These are phyloP conservation scores for Pleurotus pulmonarius DNA, from an alignment of 768 basidiomycete genomes.

Conservation along the genomic window DNA sequence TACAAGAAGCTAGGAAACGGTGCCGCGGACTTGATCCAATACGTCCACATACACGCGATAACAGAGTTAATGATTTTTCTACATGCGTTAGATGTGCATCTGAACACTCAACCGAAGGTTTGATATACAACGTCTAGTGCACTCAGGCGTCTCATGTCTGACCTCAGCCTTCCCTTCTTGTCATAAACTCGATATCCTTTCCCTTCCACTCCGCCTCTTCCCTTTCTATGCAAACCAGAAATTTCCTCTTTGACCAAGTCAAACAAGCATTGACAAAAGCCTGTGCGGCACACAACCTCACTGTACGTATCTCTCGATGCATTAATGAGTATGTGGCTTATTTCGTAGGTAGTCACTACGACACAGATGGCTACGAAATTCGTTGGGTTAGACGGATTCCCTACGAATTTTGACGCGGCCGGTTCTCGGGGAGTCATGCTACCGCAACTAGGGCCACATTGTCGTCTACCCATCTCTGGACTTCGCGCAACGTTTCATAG, in stretches of 20 bases:
- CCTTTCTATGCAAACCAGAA: conserved; percentile 34
- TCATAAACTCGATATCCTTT: conserved; percentile 65
- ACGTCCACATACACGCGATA: conserved; percentile 41
- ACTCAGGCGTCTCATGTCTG: not conserved
- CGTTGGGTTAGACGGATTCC: conserved; percentile 56
- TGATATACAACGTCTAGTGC: conserved; percentile 8
- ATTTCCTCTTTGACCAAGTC: conserved; percentile 43
- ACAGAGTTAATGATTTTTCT: conserved; percentile 58
- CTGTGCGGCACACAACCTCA: conserved; percentile 43
- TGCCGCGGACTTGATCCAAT: conserved; percentile 27
- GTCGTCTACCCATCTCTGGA: conserved; percentile 1
- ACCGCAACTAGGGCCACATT: conserved; percentile 45
- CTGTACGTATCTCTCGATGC: conserved; percentile 30
- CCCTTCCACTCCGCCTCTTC: conserved; percentile 53
- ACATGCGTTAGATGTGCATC: conserved; percentile 44
- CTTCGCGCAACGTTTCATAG: not conserved
- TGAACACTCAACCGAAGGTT: conserved; percentile 46
- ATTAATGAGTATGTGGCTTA: conserved; percentile 9
- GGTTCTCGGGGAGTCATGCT: conserved; percentile 60
- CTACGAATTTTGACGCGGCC: conserved; percentile 58
- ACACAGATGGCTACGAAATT: conserved; percentile 71
- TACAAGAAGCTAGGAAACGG: conserved; percentile 13
- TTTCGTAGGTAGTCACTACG: conserved; percentile 47
- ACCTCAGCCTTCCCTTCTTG: conserved; percentile 51
- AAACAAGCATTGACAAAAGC: conserved; percentile 49